Base-by-base conservation (phyloP, 768 basidiomycete species). In the Boletus subcaerulescens region DNA sequence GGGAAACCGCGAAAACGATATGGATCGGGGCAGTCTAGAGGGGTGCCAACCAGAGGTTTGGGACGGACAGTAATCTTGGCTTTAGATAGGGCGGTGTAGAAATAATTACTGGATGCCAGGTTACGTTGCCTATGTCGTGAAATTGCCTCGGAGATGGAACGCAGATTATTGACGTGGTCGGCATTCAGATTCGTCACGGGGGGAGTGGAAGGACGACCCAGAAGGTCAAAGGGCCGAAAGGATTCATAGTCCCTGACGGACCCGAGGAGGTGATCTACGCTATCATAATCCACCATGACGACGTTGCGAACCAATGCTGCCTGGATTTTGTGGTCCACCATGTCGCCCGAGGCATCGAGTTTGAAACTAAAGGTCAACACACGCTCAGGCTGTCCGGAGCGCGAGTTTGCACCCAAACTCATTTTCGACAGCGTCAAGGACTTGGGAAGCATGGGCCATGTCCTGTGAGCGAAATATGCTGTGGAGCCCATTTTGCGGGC, bases 291-390 rank as follows among this genome's bases (percentile, higher is more conserved):
- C 46, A 89, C 60, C 15, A 74, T 69, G 43, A 77, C 65, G 49
- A 93, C 71, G 53, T 94, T 91, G 43, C 82, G 81, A 46, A 97
- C 74, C 51, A 93, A 62, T 3, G 88, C 91, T 2, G 90, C 81
- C 11, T 83, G 79, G 32, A 97, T 80, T 56, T 77, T 76, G 60
- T 81, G 78, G 52, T 95, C 91, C 12, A 82, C 60, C 36, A 96
- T 77, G n/a, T 83, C 75, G 0, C 92, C 91, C 3, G 66, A 57
- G 1, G 71, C 57, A 56, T 84, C 78, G 9, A 98, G 56, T 61
- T 86, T 86, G 48, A 79, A 76, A 55, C 93, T 96, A 72, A 98
- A 93, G 0, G 92, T 86, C 58, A 99, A 61, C 2, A 86, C 86
- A 7, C 77, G 79, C 60, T 87, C 84, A 0, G 73, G 71, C 3